A percentile compares a stretch with the other conserved stretches of the same genome.
Conservation (phyloP, 2,329 filamentous ascomycete species). For the Huntiella moniliformis region DNA sequence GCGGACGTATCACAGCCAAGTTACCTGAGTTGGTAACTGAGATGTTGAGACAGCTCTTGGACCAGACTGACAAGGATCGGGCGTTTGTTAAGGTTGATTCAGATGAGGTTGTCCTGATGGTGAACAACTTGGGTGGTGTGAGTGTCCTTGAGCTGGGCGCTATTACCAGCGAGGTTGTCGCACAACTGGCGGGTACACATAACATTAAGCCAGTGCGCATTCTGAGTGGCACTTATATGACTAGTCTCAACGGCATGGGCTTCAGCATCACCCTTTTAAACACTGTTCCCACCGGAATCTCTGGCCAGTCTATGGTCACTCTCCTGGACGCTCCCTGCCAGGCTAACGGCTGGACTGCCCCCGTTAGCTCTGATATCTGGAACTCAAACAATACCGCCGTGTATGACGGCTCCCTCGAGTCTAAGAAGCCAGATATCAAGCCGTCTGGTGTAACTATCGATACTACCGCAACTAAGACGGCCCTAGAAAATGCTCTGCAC, state of each 20-base stretch:
- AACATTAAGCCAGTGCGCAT: slow-evolving; percentile 45
- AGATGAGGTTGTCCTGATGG: slow-evolving; percentile 46
- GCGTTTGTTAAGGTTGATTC: slow-evolving; percentile 46
- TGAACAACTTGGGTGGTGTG: slow-evolving; percentile 62
- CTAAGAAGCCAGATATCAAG: slow-evolving; percentile 23
- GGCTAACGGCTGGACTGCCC: slow-evolving; percentile 50
- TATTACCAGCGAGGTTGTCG: slow-evolving; percentile 48
- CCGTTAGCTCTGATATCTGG: slow-evolving; percentile 45
- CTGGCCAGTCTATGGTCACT: slow-evolving; percentile 44
- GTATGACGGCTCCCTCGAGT: not conserved
- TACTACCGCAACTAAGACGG: slow-evolving; percentile 26
- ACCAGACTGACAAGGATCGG: slow-evolving; percentile 47
- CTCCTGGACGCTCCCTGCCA: slow-evolving; percentile 52
- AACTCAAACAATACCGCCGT: slow-evolving; percentile 32
- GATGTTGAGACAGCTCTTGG: slow-evolving; percentile 53
- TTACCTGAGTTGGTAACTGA: slow-evolving; percentile 36
- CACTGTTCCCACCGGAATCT: slow-evolving; percentile 38
- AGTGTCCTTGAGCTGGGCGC: slow-evolving; percentile 54
- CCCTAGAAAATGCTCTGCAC: slow-evolving; percentile 38
- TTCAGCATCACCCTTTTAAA: slow-evolving; percentile 58
- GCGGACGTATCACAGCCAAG: slow-evolving; percentile 30
- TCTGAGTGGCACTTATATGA: slow-evolving; percentile 57
- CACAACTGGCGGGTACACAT: slow-evolving; percentile 38
- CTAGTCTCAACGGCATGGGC: slow-evolving; percentile 55
- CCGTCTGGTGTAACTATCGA: slow-evolving; percentile 36